A percentile compares a stretch with the other conserved stretches of the same genome.
Conservation (phyloP, 768 basidiomycete species). For the Pulveroboletus sp. region DNA sequence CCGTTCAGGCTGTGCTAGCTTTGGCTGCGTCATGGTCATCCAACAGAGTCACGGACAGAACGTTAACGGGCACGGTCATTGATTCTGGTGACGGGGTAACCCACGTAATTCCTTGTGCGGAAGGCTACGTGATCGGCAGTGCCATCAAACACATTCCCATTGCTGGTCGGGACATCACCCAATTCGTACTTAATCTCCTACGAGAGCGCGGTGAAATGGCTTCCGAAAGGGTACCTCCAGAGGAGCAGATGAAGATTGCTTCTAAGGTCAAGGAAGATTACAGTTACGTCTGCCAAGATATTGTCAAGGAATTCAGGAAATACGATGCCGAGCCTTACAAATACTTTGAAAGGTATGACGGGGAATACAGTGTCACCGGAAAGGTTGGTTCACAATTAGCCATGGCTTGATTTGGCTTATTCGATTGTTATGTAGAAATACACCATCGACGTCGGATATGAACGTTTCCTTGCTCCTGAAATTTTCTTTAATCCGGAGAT, state of each 20-base stretch:
- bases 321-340: constrained; percentile 96
- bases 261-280: constrained; percentile 96
- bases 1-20: constrained; percentile 96
- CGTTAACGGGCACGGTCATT: constrained; percentile 94
- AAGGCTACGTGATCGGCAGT: constrained; percentile 98
- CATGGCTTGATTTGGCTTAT: constrained; percentile 1
- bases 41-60: constrained; percentile 82
- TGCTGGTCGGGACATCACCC: constrained; percentile 94
- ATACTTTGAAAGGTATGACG: constrained; percentile 90
- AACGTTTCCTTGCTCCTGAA: constrained; percentile 97
- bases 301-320: constrained; percentile 97
- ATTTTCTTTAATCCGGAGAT: constrained; percentile 99
- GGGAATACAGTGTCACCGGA: constrained; percentile 89
- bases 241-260: constrained; percentile 90
- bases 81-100: constrained; percentile 99
- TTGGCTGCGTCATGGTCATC: constrained; percentile 98
- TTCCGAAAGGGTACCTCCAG: constrained; percentile 84
- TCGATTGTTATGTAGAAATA: constrained; percentile 64
- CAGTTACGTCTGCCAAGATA: constrained; percentile 98
- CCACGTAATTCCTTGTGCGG: constrained; percentile 93
- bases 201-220: constrained; percentile 94
- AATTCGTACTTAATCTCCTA: constrained; percentile 93
- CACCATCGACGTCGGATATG: constrained; percentile 90
- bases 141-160: constrained; percentile 99
- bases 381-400: constrained; percentile 49